Conservation (phyloP, 768 basidiomycete genomes). For the Sutorius australiensis region DNA sequence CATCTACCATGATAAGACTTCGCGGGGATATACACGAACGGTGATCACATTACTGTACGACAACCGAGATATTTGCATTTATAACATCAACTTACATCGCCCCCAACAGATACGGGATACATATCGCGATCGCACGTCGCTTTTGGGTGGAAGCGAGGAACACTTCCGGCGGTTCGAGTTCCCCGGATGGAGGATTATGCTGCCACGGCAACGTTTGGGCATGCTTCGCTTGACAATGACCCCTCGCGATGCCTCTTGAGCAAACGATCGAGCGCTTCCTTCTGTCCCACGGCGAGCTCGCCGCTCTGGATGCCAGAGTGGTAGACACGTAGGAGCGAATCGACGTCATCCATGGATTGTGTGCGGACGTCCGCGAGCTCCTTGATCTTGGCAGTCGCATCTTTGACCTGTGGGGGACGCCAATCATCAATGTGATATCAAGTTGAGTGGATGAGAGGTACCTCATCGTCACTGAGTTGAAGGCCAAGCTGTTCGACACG, state of each 20-base stretch:
- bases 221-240: slow-evolving; percentile 6
- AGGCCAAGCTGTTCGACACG: slow-evolving; percentile 97
- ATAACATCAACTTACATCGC: slow-evolving; percentile 6
- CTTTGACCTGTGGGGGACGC: slow-evolving; percentile 68
- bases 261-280: slow-evolving; percentile 83
- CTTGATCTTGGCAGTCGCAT: slow-evolving; percentile 99
- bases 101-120: slow-evolving; percentile 12
- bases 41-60: background rate
- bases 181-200: slow-evolving; percentile 4
- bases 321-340: slow-evolving; percentile 92
- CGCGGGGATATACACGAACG: background rate
- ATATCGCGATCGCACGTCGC: slow-evolving; percentile 15
- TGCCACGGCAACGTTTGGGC: background rate
- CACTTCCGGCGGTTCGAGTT: background rate
- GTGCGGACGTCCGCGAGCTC: slow-evolving; percentile 97
- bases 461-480: slow-evolving; percentile 85
- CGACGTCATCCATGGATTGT: slow-evolving; percentile 99
- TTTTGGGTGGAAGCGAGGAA: slow-evolving; percentile 12
- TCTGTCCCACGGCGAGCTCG: slow-evolving; percentile 90
- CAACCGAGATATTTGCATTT: background rate
- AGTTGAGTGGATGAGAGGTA: slow-evolving; percentile 19
- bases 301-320: slow-evolving; percentile 92
- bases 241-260: slow-evolving; percentile 69
- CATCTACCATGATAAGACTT: background rate
- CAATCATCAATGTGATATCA: slow-evolving; percentile 1